Evolutionary conservation across 192 early-diverging fungal genomes (phyloP).

Genomic region (Chytriomyces confervae): DNA sequence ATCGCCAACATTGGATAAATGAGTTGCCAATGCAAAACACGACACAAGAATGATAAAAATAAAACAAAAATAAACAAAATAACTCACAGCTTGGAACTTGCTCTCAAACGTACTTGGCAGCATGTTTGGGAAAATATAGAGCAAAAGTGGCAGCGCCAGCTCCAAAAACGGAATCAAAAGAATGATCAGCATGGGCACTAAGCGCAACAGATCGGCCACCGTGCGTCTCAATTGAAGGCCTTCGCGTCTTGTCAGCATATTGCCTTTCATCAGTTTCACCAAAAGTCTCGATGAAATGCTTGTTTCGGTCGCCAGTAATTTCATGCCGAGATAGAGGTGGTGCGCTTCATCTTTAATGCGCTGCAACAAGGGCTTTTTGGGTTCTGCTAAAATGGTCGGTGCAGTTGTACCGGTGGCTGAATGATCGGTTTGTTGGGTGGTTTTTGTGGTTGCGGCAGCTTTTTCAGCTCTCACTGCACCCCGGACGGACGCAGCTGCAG

Average conservation of each 20-base stretch:
- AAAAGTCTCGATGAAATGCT: conserved; percentile 82
- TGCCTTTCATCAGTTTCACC: conserved; percentile 74
- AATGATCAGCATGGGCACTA: conserved; percentile 92
- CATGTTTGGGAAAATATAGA: conserved; percentile 97
- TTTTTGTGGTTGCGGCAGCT: not conserved
- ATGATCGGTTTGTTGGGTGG: too few species aligned
- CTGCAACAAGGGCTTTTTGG: conserved; percentile 51
- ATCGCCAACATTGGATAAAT: too few species aligned
- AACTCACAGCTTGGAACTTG: conserved; percentile 74
- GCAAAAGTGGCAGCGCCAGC: conserved; percentile 84
- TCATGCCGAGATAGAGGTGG: conserved; percentile 94
- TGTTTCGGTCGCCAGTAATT: conserved; percentile 87
- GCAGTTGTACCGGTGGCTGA: too few species aligned
- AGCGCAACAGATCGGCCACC: conserved; percentile 79
- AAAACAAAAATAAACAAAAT: not conserved
- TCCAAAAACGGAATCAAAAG: conserved; percentile 94
- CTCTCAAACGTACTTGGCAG: conserved; percentile 94
- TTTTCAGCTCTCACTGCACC: conserved; percentile 3
- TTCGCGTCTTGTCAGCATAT: conserved; percentile 82
- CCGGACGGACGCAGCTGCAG: conserved; percentile 2
- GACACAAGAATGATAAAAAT: not conserved
- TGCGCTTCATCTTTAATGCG: conserved; percentile 84
- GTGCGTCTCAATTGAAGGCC: conserved; percentile 87
- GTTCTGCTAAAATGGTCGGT: not conserved
- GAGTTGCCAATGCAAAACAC: too few species aligned